Percentiles rank a stretch among this genome's conserved stretches.
phyloP scores from a whole-genome alignment of 2,329 filamentous ascomycete genomes.

The Neopestalotiopsis sp. region DNA sequence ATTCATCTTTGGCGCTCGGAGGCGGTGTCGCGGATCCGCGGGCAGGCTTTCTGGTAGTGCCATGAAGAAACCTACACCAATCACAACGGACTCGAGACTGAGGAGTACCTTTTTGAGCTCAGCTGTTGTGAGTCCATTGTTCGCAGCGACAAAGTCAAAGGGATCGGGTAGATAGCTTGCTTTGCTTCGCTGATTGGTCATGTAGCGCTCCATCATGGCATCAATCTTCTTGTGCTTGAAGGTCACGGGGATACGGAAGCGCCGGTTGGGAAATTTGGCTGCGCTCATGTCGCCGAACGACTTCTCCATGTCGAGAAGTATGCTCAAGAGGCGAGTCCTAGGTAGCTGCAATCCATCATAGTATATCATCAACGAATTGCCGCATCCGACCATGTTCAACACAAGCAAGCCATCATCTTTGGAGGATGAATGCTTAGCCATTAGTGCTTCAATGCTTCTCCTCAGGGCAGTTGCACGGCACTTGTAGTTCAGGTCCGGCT shows the following conservation, averaged over 20 bases:
- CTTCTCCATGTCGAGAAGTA: constrained; percentile 42
- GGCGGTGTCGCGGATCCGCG: constrained; percentile 56
- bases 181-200: constrained; percentile 31
- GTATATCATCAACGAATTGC: constrained; percentile 48
- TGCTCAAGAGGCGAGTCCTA: constrained; percentile 40
- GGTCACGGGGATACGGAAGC: constrained; percentile 49
- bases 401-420: constrained; percentile 27
- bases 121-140: constrained; percentile 15
- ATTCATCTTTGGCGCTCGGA: constrained; percentile 61
- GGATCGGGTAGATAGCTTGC: constrained; percentile 37
- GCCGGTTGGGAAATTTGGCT: constrained; percentile 46
- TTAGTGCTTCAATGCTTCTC: constrained; percentile 42
- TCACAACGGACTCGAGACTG: constrained; percentile 15
- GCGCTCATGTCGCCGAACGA: constrained; percentile 43
- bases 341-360: constrained; percentile 47
- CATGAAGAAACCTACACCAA: constrained; percentile 18
- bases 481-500: constrained; percentile 61
- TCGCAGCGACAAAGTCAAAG: constrained; percentile 28
- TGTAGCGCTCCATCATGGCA: constrained; percentile 32
- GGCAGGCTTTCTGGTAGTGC: constrained; percentile 27
- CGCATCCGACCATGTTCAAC: constrained; percentile 56
- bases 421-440: constrained; percentile 25
- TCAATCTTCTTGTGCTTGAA: constrained; percentile 39
- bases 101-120: constrained; percentile 22
- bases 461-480: constrained; percentile 60